phyloP scores from a whole-genome alignment of 306 rosid species.

The Corylus americana region DNA sequence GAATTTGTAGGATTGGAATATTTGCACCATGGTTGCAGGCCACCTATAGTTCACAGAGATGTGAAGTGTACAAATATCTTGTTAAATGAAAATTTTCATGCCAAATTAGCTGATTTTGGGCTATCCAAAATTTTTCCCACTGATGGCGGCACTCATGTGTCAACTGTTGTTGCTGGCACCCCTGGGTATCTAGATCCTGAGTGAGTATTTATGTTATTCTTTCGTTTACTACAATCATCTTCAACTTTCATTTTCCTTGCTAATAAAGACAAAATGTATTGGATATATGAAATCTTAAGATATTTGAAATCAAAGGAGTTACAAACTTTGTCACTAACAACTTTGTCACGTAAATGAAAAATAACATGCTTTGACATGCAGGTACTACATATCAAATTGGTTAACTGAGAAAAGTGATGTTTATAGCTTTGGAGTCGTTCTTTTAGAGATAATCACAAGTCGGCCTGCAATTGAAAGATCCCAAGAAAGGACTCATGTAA shows the following conservation, averaged over 20 bases:
- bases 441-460: constrained; percentile 11
- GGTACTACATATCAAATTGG: background rate
- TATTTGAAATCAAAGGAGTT: too few relatives aligned
- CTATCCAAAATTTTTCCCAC: constrained; percentile 37
- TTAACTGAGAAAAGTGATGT: constrained; percentile 20
- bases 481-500: constrained; percentile 3
- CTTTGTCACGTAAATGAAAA: background rate
- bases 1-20: constrained; percentile 52
- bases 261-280: too few relatives aligned
- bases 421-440: constrained; percentile 23
- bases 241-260: too few relatives aligned
- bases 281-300: too few relatives aligned
- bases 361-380: background rate
- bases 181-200: constrained; percentile 45
- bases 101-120: constrained; percentile 54
- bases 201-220: constrained; percentile 31
- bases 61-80: constrained; percentile 53
- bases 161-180: constrained; percentile 47
- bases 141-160: constrained; percentile 35
- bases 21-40: constrained; percentile 53
- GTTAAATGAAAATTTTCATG: constrained; percentile 39
- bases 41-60: constrained; percentile 48
- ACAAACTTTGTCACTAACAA: too few relatives aligned
- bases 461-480: background rate
- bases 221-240: too few relatives aligned